Base-by-base conservation (phyloP, 192 early-diverging fungal species). In the Chytriomyces sp. region DNA sequence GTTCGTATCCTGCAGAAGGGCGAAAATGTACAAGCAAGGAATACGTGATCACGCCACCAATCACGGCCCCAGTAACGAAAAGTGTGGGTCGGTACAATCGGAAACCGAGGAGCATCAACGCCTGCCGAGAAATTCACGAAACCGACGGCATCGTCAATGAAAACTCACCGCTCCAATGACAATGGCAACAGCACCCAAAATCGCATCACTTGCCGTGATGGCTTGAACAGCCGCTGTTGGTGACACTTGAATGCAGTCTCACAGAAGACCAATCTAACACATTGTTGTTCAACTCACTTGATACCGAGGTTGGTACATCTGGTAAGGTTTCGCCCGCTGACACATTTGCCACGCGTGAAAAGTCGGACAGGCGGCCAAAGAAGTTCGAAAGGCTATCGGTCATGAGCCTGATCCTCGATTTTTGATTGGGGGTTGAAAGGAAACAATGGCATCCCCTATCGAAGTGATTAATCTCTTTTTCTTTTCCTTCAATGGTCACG, bases 81-180 rank as follows among this genome's bases (percentile, higher is more conserved):
- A 70, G 12, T 0, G 68, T 70, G 17, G 68, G 68, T 31, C 59
- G 57, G 68, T 55, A 70, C 22, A 70, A 57, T 44, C 52, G 40
- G 56, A 59, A 70, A 39, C 68, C 68, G 8, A 70, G 57, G 39
- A 70, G 28, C 38, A 70, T 19, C 10, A 70, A 44, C 19, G 44
- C 44, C 68, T 70, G 28, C 14, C 17, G 10, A 55, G 32, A 65
- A 25, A 22, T 58, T 1, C 26, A 32, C 4, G 56, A 14, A 26
- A 25, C 14, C 17, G 31, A 58, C 56, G 44, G 1, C 28, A 58
- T 4, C 19, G 56, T 32, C 17, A 17, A 28, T 28, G 56, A 10
- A 49, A 49, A 49, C 56, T 25, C 28, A 58, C 56, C 26, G 56
- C 56, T 12, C 31, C 25, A n/a, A 22, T 22, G 14, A 49, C 17